Conservation (phyloP, 257 asterid species). For the Solanum bukasovii region DNA sequence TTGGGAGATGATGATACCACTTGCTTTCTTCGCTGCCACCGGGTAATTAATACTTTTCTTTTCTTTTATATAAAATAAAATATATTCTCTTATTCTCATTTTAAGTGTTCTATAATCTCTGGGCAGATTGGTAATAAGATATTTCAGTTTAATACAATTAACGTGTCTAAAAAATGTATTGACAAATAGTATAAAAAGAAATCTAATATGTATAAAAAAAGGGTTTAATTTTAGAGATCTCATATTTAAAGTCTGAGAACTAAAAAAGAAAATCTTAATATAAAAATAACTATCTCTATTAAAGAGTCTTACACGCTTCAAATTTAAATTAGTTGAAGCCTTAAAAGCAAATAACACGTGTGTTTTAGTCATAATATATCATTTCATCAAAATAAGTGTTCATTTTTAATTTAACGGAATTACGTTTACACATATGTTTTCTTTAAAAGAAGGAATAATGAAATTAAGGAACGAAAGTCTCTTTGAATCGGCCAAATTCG, state of each 20-base stretch:
- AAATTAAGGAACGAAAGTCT: neutral
- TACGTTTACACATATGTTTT: neutral
- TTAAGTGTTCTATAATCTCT: neutral
- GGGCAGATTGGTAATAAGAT: neutral
- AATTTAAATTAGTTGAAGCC: too few relatives aligned
- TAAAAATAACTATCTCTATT: neutral
- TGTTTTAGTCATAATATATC: neutral
- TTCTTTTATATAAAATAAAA: too few relatives aligned
- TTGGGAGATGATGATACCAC: constrained; percentile 50
- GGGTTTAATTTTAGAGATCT: neutral
- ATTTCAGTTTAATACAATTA: neutral
- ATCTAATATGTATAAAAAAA: neutral
- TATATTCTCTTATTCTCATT: too few relatives aligned
- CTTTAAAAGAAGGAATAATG: neutral
- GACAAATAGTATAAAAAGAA: neutral
- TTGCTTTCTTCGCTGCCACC: constrained; percentile 45
- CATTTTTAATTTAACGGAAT: neutral
- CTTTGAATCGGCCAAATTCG: too few relatives aligned
- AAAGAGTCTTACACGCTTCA: neutral
- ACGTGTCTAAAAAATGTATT: neutral
- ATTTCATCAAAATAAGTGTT: neutral
- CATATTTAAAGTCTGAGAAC: neutral
- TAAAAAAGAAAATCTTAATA: too few relatives aligned
- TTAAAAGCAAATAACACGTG: neutral
- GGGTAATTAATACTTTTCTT: constrained; percentile 15